Percentiles rank a stretch among this genome's conserved stretches.
Evolutionary conservation across 768 basidiomycete species (phyloP).

Genomic region (Naganishia onofrii): DNA sequence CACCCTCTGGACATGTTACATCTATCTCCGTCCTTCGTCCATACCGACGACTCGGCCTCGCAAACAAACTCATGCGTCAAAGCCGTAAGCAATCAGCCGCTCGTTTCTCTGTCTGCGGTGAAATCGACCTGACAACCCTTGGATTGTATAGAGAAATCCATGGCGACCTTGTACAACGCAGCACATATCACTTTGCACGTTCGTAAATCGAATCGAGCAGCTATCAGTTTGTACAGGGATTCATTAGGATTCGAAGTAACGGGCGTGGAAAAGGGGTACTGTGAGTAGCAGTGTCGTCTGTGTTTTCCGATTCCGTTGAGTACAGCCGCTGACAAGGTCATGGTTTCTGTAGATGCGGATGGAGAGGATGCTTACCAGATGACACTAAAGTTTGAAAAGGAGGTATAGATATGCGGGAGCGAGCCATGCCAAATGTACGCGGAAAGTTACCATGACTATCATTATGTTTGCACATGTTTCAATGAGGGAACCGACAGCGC

Average conservation of each 20-base stretch:
- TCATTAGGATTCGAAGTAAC: slow-evolving; percentile 84
- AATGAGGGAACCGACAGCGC: neutral
- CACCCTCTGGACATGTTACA: slow-evolving; percentile 84
- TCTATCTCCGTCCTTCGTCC: slow-evolving; percentile 91
- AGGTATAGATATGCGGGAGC: neutral
- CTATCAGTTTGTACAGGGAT: slow-evolving; percentile 81
- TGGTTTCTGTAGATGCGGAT: slow-evolving; percentile 72
- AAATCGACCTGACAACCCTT: neutral
- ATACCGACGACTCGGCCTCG: slow-evolving; percentile 84
- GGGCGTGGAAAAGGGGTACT: slow-evolving; percentile 83
- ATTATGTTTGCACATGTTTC: neutral
- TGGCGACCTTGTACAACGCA: slow-evolving; percentile 82
- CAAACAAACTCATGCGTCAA: slow-evolving; percentile 88
- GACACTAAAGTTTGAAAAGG: slow-evolving; percentile 58
- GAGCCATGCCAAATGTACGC: neutral
- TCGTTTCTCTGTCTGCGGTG: neutral
- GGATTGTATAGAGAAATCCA: slow-evolving; percentile 70
- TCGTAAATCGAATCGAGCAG: slow-evolving; percentile 89
- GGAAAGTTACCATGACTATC: neutral
- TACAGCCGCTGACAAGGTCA: neutral
- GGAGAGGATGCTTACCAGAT: slow-evolving; percentile 94
- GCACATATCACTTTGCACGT: slow-evolving; percentile 84
- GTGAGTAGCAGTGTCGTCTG: slow-evolving; percentile 57
- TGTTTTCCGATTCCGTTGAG: neutral
- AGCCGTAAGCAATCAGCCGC: slow-evolving; percentile 64